Evolutionary conservation across 2,329 filamentous ascomycete species (phyloP).

Genomic region (Apiospora hydei): DNA sequence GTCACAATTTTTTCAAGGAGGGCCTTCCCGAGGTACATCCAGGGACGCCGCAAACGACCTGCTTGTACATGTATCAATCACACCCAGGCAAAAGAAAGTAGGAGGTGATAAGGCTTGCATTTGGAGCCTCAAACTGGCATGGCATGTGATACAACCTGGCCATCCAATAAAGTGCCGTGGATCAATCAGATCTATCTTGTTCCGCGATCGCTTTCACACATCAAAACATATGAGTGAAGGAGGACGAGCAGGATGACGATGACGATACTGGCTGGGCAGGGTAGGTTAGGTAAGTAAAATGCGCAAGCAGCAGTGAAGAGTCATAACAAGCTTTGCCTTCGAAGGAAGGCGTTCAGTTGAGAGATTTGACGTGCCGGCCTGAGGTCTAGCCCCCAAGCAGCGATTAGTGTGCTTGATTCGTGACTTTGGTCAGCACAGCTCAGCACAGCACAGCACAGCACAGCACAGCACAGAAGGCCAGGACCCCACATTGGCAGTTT

Average conservation of each 20-base stretch:
- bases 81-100: conserved; percentile 1
- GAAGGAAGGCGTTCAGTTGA: background rate
- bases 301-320: background rate
- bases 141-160: background rate
- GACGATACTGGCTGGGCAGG: background rate
- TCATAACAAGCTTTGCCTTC: conserved; percentile 9
- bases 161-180: background rate
- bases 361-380: background rate
- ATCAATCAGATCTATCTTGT: conserved; percentile 3
- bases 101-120: background rate
- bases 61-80: background rate
- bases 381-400: background rate
- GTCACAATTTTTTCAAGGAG: background rate
- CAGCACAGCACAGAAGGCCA: background rate
- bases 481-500: conserved; percentile 1
- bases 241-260: background rate
- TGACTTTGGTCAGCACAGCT: conserved; percentile 16
- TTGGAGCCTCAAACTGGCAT: conserved; percentile 16
- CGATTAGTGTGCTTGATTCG: conserved; percentile 5
- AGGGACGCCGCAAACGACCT: background rate
- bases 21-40: background rate
- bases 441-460: background rate
- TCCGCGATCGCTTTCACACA: background rate
- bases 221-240: background rate
- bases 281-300: background rate